Percentiles rank a stretch among this genome's conserved stretches.
Evolutionary conservation across 208 protist species (phyloP).

Genomic region (Wallacemonas collosoma): DNA sequence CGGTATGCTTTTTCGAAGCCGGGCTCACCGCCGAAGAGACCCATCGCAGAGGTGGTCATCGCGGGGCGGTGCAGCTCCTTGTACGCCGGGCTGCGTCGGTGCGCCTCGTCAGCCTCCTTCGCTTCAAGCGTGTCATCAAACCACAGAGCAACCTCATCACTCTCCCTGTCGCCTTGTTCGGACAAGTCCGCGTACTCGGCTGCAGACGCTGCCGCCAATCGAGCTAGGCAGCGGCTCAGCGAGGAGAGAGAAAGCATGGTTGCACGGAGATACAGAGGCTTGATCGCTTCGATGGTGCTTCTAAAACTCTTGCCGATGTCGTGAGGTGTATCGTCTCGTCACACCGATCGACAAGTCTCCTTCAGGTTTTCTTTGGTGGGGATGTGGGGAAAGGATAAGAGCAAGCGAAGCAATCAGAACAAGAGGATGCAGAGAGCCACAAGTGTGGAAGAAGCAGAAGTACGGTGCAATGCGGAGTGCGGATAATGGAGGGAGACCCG

Average conservation of each 20-base stretch:
- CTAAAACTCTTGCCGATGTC: too few species aligned
- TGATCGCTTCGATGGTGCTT: too few species aligned
- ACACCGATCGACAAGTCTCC: too few species aligned
- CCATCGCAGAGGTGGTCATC: slow-evolving; percentile 79
- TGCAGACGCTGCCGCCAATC: slow-evolving; percentile 34
- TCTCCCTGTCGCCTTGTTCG: not conserved
- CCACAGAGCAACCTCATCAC: slow-evolving; percentile 43
- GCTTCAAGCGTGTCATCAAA: slow-evolving; percentile 70
- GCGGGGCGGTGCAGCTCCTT: slow-evolving; percentile 86
- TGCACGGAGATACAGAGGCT: too few species aligned
- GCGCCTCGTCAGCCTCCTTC: slow-evolving; percentile 41
- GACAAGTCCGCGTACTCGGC: slow-evolving; percentile 27
- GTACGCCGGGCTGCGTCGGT: slow-evolving; percentile 74
- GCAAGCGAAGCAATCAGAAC: too few species aligned
- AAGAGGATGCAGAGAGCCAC: too few species aligned
- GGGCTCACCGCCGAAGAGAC: slow-evolving; percentile 88
- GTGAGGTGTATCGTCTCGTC: too few species aligned
- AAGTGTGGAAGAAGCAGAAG: too few species aligned
- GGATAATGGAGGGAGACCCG: too few species aligned
- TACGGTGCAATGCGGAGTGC: too few species aligned
- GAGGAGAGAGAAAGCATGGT: slow-evolving; percentile 1
- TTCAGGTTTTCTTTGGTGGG: too few species aligned
- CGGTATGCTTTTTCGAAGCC: slow-evolving; percentile 91
- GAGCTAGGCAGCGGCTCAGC: slow-evolving; percentile 32
- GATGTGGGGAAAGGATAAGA: too few species aligned